A percentile compares a stretch with the other conserved stretches of the same genome.
These are phyloP conservation scores for Pythium brachiatum DNA, from an alignment of 352 stramenopile genomes.

Conservation along the genomic window DNA sequence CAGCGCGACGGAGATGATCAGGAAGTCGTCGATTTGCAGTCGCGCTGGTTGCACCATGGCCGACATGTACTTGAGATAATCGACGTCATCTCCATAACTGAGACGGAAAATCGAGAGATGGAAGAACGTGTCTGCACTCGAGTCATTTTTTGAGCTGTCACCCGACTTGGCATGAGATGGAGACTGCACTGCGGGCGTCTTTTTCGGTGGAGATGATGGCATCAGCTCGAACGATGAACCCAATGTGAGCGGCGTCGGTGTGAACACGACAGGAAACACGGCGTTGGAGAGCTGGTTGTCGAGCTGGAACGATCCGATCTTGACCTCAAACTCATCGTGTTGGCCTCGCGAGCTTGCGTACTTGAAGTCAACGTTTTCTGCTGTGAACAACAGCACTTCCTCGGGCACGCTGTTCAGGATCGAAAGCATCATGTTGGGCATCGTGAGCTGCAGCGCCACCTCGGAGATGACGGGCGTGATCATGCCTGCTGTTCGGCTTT, in stretches of 20 bases:
- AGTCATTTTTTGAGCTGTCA: slow-evolving; percentile 12
- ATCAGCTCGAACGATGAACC: slow-evolving; percentile 13
- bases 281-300: slow-evolving; percentile 78
- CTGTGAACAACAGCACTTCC: slow-evolving; percentile 73
- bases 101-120: slow-evolving; percentile 79
- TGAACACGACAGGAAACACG: slow-evolving; percentile 83
- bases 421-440: slow-evolving; percentile 68
- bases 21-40: slow-evolving; percentile 61
- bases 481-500: background rate
- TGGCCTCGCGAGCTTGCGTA: slow-evolving; percentile 67
- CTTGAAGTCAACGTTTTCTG: slow-evolving; percentile 60
- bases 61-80: slow-evolving; percentile 88
- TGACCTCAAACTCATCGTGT: slow-evolving; percentile 81
- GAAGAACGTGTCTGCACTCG: slow-evolving; percentile 47
- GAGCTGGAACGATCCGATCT: slow-evolving; percentile 78
- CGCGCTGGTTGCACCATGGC: slow-evolving; percentile 73
- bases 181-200: slow-evolving; percentile 14
- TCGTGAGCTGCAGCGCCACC: slow-evolving; percentile 49
- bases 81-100: slow-evolving; percentile 76
- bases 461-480: slow-evolving; percentile 44
- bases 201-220: slow-evolving; percentile 24
- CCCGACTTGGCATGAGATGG: slow-evolving; percentile 6
- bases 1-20: slow-evolving; percentile 45
- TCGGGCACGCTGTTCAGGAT: slow-evolving; percentile 72
- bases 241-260: slow-evolving; percentile 49